phyloP scores from a whole-genome alignment of 108 stramenopile species.

The Halocafeteria seosinensis region DNA sequence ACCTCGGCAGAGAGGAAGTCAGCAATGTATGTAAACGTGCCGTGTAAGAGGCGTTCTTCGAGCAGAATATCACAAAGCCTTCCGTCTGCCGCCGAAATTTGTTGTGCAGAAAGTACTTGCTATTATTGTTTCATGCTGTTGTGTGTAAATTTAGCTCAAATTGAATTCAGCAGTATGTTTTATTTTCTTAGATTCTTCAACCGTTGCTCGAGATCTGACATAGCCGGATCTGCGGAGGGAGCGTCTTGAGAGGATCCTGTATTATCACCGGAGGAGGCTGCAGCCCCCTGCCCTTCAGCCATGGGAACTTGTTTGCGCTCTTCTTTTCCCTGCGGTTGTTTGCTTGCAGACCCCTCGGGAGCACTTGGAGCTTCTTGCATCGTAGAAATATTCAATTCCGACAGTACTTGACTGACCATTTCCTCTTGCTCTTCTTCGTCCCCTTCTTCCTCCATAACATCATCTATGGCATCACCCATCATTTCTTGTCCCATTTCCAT shows the following conservation, averaged over 20 bases:
- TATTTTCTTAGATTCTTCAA: constrained; percentile 32
- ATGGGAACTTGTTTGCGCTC: constrained; percentile 11
- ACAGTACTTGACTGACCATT: constrained; percentile 32
- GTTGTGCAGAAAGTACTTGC: too few species aligned
- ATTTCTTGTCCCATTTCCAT: constrained; percentile 33
- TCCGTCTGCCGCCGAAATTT: too few species aligned
- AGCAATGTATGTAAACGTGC: too few species aligned
- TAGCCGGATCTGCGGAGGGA: constrained; percentile 11
- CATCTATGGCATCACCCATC: constrained; percentile 37
- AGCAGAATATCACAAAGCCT: too few species aligned
- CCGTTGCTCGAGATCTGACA: constrained; percentile 35
- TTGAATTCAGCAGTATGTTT: too few species aligned
- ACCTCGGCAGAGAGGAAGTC: constrained; percentile 27
- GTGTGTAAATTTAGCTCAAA: too few species aligned
- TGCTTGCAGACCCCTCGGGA: constrained; percentile 9
- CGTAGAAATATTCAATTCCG: constrained; percentile 26
- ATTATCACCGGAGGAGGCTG: background rate
- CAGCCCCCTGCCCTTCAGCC: background rate
- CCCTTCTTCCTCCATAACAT: constrained; percentile 35
- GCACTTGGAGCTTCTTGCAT: constrained; percentile 24
- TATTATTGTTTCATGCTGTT: too few species aligned
- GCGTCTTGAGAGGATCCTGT: constrained; percentile 11
- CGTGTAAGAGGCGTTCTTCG: too few species aligned
- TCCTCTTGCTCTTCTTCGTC: constrained; percentile 35
- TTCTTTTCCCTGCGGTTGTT: constrained; percentile 9